Evolutionary conservation across 2,329 filamentous ascomycete species (phyloP), one percentile per base, ranked within the genome.

Genomic region (Pseudocercospora fijiensis): DNA sequence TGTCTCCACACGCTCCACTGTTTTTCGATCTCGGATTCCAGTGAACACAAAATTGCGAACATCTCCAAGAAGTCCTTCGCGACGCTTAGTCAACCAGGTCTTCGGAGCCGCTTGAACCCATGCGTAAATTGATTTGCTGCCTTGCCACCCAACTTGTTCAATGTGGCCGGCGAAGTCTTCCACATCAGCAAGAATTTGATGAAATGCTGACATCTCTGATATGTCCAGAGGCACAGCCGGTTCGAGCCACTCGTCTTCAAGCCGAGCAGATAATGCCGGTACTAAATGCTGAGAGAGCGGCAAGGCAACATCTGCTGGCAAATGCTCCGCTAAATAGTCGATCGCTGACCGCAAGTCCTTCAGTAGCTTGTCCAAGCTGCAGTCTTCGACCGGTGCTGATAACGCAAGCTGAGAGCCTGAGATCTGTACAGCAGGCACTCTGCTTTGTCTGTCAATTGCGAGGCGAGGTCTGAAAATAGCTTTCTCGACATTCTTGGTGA

Each of bases 1-100:
- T 56, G 88, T 96, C 76, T 98, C 94, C 0, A 96, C 82, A 71
- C 90, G 87, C 75, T 97, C 92, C 0, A 96, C 92, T 52, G 84
- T 82, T 69, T 86, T 89, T 13, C 88, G 83, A 26, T 82, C 78
- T 8, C 88, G 88, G 43, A 94, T 83, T 8, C 89, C 90, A 58
- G 80, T 79, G 3, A 87, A 83, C 2, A 97, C 82, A 52, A 89
- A 85, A 20, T 79, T 84, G 24, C 95, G 86, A 11, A 96, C 87
- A 33, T 85, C 84, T 65, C 93, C 89, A 24, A 99, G 83, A 0
- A 91, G 88, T 33, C 84, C 87, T 72, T 96, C 92, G 71, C 90
- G 87, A 68, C 92, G 89, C 74, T 92, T 94, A 1, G 86, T 86
- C 13, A 98, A 83, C 95, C 95, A 99, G 26, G 92, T 88, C 62